These are phyloP conservation scores for Trichoderma pleuroti DNA, from an alignment of 2,329 filamentous ascomycete genomes.

Conservation along the genomic window DNA sequence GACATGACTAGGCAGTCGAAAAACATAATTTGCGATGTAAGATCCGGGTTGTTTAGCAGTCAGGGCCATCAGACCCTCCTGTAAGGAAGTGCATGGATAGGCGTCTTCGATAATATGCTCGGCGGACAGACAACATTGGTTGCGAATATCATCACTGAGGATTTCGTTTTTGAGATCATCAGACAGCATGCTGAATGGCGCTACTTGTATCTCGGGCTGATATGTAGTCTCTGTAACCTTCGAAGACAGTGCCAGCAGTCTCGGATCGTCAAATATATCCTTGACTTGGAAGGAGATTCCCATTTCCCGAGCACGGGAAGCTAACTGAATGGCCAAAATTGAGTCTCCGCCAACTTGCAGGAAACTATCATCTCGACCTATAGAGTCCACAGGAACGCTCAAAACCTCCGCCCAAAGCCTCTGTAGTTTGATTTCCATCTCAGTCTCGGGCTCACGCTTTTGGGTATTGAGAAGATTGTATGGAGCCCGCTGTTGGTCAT, in stretches of 20 bases:
- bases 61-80: conserved; percentile 20
- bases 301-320: conserved; percentile 34
- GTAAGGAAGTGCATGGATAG: conserved; percentile 19
- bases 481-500: not conserved
- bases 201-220: not conserved
- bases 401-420: conserved; percentile 34
- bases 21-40: conserved; percentile 6
- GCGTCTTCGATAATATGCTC: conserved; percentile 9
- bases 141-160: not conserved
- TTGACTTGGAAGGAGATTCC: not conserved
- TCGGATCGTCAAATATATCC: not conserved
- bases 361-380: conserved; percentile 25
- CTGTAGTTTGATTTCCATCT: conserved; percentile 13
- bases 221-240: not conserved
- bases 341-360: conserved; percentile 39
- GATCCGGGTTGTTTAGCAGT: conserved; percentile 18
- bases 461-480: not conserved
- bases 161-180: not conserved
- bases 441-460: conserved; percentile 18
- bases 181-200: not conserved
- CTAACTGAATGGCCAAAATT: conserved; percentile 42
- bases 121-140: not conserved
- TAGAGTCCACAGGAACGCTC: conserved; percentile 25
- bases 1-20: not conserved
- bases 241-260: not conserved